Conservation (phyloP, 139 green algal species). For the Chlorella sorokiniana region DNA sequence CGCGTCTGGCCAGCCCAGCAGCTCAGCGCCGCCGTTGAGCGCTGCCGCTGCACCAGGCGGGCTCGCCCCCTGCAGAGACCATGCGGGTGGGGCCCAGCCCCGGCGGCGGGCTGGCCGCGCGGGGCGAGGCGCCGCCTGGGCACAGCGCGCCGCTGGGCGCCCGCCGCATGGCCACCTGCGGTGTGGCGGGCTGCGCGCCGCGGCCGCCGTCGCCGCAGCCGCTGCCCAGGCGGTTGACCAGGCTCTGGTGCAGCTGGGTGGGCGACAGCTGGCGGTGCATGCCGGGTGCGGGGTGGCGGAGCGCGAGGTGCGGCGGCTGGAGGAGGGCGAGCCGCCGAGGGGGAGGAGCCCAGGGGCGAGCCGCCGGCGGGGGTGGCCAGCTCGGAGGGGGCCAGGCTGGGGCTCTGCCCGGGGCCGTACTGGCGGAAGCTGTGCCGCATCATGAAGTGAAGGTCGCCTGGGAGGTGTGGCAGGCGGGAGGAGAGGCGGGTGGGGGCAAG, state of each 20-base stretch:
- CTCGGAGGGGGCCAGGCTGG: constrained; percentile 24
- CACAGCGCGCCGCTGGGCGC: too few species aligned
- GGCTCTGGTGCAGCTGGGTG: constrained; percentile 33
- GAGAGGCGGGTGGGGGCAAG: not conserved
- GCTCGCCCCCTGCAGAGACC: too few species aligned
- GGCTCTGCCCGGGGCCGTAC: constrained; percentile 22
- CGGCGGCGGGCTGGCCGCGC: not conserved
- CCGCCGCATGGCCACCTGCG: too few species aligned
- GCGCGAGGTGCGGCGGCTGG: constrained; percentile 21
- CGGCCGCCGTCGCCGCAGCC: not conserved
- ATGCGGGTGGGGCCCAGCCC: too few species aligned
- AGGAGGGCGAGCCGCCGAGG: not conserved
- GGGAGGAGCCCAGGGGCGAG: constrained; percentile 40
- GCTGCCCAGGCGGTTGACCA: constrained; percentile 20
- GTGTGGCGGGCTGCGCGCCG: not conserved
- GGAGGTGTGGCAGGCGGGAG: not conserved
- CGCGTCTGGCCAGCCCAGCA: not conserved
- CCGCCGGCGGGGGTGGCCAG: constrained; percentile 40
- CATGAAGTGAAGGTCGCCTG: constrained; percentile 92
- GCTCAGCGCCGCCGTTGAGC: not conserved
- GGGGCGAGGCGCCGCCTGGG: not conserved
- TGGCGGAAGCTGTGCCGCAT: constrained; percentile 79
- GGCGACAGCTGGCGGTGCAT: constrained; percentile 12
- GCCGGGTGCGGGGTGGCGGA: constrained; percentile 17
- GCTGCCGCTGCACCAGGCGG: too few species aligned